Evolutionary conservation across 23 red algal genomes (phyloP).

Genomic region (Pyropia yezoensis): DNA sequence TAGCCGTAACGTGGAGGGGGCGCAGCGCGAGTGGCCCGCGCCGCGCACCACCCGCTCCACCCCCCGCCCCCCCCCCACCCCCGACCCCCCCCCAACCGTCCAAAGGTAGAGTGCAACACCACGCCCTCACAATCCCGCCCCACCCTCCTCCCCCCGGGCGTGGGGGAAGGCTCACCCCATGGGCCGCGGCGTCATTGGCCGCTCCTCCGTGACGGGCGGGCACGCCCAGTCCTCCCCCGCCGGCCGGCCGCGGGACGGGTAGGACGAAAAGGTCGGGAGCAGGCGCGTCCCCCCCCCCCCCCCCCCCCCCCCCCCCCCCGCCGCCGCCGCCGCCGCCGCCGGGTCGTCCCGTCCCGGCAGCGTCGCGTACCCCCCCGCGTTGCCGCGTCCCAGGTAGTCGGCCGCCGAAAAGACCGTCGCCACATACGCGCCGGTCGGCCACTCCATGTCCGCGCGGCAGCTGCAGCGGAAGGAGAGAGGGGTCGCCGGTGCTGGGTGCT

Average conservation of each 20-base stretch:
- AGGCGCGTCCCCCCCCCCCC: conserved; percentile 5
- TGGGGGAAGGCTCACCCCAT: neutral
- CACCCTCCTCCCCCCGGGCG: too few relatives aligned
- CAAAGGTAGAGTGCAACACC: too few relatives aligned
- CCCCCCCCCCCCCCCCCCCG: conserved; percentile 26
- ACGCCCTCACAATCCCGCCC: too few relatives aligned
- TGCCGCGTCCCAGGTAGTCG: conserved; percentile 10
- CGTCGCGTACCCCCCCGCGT: neutral
- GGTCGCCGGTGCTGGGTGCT: too few relatives aligned
- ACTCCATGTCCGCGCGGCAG: conserved; percentile 51
- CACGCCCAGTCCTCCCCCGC: conserved; percentile 24
- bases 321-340: conserved; percentile 17
- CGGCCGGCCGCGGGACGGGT: conserved; percentile 11
- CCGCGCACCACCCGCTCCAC: too few relatives aligned
- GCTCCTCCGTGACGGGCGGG: conserved; percentile 3
- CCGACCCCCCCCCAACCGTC: too few relatives aligned
- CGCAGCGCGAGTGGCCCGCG: too few relatives aligned
- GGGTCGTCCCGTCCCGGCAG: conserved; percentile 25
- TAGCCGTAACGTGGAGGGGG: too few relatives aligned
- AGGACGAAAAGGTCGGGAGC: conserved; percentile 29
- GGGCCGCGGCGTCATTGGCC: conserved; percentile 21
- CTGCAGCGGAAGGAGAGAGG: too few relatives aligned
- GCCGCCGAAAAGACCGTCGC: conserved; percentile 58
- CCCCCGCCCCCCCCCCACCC: too few relatives aligned
- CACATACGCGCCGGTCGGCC: conserved; percentile 24